Evolutionary conservation across 768 basidiomycete genomes (phyloP), one percentile per base, ranked within the genome.

Genomic region (Gloeostereum incarnatum): DNA sequence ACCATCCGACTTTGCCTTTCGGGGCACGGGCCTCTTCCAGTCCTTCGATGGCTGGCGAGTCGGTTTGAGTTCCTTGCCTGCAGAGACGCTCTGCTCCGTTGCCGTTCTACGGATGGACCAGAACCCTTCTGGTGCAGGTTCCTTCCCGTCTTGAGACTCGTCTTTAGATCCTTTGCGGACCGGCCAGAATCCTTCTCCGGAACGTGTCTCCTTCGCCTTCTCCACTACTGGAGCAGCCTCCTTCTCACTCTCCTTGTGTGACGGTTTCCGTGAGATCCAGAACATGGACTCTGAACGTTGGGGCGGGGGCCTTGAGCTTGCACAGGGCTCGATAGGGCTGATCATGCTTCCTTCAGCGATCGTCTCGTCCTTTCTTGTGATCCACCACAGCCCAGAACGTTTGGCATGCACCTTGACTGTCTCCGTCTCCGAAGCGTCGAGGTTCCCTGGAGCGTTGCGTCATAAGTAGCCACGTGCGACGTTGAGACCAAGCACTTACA

Each of bases 351-450:
- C 47, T 0, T 59, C 53, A 34, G 59, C 44, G 14, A 56, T 57
- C 13, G 14, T 20, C 42, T 68, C 60, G 41, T 63, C 69, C 59
- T 67, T 73, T 46, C 65, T 61, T 43, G 61, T 61, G 45, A 69
- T 54, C 68, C 75, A 78, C 71, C 73, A 74, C 36, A 66, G 55
- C 22, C 72, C 71, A 10, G 66, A 62, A 8, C 27, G 25, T 46
- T 67, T 69, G 24, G 63, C 64, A 38, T 74, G 65, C 35, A 81
- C 68, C 43, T 77, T 73, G 42, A 82, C 73, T 0, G 78, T 60
- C 49, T 80, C 76, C 3, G 75, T 83, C 44, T 62, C 66, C 36
- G 64, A 53, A 3, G 59, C 45, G 42, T 86, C 83, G 30, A 87
- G 77, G 11, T 73, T 67, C 84, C 84, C 84, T 87, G 44, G 23